phyloP scores from a whole-genome alignment of 352 stramenopile species.

The Globisporangium polare region DNA sequence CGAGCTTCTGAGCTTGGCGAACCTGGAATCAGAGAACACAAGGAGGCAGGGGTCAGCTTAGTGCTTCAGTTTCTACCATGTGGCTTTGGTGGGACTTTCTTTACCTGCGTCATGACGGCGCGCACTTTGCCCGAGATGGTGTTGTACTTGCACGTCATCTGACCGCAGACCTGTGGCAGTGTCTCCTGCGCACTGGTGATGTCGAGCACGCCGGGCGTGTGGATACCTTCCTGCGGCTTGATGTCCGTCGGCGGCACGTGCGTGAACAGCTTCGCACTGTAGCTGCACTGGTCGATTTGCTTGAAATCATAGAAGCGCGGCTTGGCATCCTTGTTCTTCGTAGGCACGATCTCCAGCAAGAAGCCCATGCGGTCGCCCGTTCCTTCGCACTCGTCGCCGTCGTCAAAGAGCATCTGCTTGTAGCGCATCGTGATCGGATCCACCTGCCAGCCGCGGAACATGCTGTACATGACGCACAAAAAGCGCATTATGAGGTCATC shows the following conservation, averaged over 20 bases:
- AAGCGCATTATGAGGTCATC: constrained; percentile 4
- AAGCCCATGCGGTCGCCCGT: constrained; percentile 38
- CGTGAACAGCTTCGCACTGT: constrained; percentile 41
- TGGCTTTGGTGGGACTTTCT: neutral
- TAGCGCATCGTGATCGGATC: constrained; percentile 74
- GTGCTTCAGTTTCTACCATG: neutral
- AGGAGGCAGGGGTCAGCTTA: constrained; percentile 6
- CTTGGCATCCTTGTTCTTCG: constrained; percentile 29
- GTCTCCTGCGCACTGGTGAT: constrained; percentile 51
- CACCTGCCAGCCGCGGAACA: constrained; percentile 76
- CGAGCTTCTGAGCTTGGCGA: constrained; percentile 21
- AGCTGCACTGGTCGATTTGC: constrained; percentile 53
- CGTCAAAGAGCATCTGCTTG: constrained; percentile 78
- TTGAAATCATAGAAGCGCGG: constrained; percentile 51
- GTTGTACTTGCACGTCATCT: constrained; percentile 69
- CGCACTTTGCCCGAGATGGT: constrained; percentile 43
- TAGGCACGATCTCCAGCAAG: constrained; percentile 48
- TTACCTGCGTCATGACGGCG: constrained; percentile 50
- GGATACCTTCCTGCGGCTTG: constrained; percentile 41
- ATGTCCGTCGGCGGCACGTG: constrained; percentile 42
- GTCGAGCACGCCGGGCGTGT: constrained; percentile 64
- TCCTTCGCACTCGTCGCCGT: constrained; percentile 62
- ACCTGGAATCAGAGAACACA: constrained; percentile 1
- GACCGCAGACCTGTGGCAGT: constrained; percentile 58
- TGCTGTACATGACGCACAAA: constrained; percentile 23